These are phyloP conservation scores for Trichoderma atrobrunneum DNA, from an alignment of 2,329 filamentous ascomycete genomes.

Conservation along the genomic window DNA sequence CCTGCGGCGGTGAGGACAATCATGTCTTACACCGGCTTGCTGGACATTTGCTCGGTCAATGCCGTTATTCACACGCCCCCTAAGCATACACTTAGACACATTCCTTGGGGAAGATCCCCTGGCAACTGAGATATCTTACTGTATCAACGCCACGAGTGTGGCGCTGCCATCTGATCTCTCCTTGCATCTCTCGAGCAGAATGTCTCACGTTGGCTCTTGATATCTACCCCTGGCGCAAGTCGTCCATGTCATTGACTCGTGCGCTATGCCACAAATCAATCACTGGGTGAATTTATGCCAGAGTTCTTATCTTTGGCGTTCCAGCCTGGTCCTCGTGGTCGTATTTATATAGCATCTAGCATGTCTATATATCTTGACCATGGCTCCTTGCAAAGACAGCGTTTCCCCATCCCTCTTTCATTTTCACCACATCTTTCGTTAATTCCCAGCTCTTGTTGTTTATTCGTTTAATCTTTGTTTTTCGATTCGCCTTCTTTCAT, in stretches of 20 bases:
- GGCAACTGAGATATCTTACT: constrained; percentile 2
- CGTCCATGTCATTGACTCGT: constrained; percentile 16
- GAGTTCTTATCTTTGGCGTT: constrained; percentile 2
- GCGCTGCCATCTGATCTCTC: constrained; percentile 16
- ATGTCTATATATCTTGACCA: not conserved
- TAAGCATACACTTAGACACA: not conserved
- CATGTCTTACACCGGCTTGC: not conserved
- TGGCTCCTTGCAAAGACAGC: not conserved
- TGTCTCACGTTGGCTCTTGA: constrained; percentile 7
- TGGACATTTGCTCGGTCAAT: not conserved
- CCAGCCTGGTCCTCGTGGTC: not conserved
- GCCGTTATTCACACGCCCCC: not conserved
- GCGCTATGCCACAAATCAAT: not conserved
- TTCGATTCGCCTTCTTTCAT: not conserved
- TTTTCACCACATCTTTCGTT: not conserved
- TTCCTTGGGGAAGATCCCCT: constrained; percentile 7
- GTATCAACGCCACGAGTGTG: constrained; percentile 19
- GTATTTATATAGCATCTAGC: not conserved
- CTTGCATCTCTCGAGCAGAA: constrained; percentile 4
- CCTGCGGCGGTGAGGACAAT: constrained; percentile 16
- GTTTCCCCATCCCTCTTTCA: not conserved
- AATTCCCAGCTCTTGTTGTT: not conserved
- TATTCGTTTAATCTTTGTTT: not conserved
- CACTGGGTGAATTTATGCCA: not conserved
- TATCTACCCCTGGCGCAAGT: not conserved